phyloP scores from a whole-genome alignment of 352 stramenopile genomes.

The Phytopythium delawarense region DNA sequence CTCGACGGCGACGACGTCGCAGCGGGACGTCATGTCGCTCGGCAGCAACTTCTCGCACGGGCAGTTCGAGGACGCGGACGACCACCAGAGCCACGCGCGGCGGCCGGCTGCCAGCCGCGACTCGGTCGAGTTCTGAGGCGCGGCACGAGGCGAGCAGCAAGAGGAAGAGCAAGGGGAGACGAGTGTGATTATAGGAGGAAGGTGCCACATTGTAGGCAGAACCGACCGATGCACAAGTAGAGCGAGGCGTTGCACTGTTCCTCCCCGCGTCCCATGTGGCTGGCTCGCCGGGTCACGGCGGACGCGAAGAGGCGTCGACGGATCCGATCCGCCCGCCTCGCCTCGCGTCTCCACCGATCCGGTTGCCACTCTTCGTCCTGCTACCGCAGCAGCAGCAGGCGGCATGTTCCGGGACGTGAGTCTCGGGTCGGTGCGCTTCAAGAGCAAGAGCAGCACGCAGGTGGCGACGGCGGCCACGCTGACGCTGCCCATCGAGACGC shows the following conservation, averaged over 20 bases:
- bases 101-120: conserved; percentile 23
- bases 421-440: conserved; percentile 46
- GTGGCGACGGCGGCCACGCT: conserved; percentile 16
- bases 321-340: not conserved
- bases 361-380: not conserved
- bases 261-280: not conserved
- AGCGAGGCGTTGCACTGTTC: not conserved
- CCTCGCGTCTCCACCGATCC: not conserved
- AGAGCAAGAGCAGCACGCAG: conserved; percentile 42
- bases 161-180: not conserved
- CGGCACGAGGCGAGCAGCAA: no score
- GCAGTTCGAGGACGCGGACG: conserved; percentile 46
- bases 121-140: conserved; percentile 59
- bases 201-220: not conserved
- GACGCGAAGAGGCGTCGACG: not conserved
- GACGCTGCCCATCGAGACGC: conserved; percentile 30
- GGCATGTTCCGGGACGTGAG: conserved; percentile 63
- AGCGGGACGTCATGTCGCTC: conserved; percentile 15
- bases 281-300: not conserved
- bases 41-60: conserved; percentile 28
- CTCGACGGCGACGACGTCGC: conserved; percentile 11
- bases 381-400: not conserved
- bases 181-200: not conserved
- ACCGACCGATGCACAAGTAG: not conserved
- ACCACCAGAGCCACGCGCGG: conserved; percentile 13